A percentile compares a stretch with the other conserved stretches of the same genome.
phyloP scores from a whole-genome alignment of 495 filamentous ascomycete species.

The Xylaria grammica region DNA sequence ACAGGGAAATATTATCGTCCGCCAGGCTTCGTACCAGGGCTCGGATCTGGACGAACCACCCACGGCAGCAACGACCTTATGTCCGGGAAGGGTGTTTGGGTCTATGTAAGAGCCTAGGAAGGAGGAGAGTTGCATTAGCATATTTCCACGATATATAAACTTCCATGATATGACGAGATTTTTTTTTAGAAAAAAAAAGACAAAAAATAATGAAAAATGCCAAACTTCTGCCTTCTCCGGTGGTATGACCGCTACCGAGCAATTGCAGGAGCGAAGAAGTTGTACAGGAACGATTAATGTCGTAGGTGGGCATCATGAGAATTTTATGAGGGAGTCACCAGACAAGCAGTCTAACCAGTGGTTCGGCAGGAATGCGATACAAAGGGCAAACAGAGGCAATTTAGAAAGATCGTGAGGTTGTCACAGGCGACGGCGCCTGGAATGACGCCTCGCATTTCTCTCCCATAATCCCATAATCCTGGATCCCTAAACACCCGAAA shows the following conservation, averaged over 20 bases:
- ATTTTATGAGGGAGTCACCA: constrained; percentile 25
- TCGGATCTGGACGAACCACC: constrained; percentile 15
- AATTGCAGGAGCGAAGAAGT: background rate
- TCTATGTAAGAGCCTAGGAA: constrained; percentile 34
- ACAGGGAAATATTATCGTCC: constrained; percentile 36
- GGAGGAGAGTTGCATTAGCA: constrained; percentile 35
- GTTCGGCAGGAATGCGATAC: constrained; percentile 35
- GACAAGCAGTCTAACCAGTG: constrained; percentile 25
- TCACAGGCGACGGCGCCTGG: constrained; percentile 33
- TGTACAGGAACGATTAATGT: background rate
- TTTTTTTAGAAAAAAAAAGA: too few species aligned
- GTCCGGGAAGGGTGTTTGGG: constrained; percentile 25
- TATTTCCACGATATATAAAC: constrained; percentile 29
- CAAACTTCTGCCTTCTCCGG: background rate
- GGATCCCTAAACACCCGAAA: constrained; percentile 14
- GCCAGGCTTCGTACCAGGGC: constrained; percentile 32
- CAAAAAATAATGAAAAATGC: background rate
- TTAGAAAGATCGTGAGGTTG: constrained; percentile 33
- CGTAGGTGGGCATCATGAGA: constrained; percentile 8
- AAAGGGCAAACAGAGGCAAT: constrained; percentile 33
- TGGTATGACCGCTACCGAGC: constrained; percentile 3
- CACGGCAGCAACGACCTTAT: constrained; percentile 22
- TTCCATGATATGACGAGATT: constrained; percentile 34
- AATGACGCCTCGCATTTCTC: constrained; percentile 33
- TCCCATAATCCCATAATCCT: constrained; percentile 21